These are phyloP conservation scores for Arabis alpina DNA, from an alignment of 345 rosid genomes.

Conservation along the genomic window DNA sequence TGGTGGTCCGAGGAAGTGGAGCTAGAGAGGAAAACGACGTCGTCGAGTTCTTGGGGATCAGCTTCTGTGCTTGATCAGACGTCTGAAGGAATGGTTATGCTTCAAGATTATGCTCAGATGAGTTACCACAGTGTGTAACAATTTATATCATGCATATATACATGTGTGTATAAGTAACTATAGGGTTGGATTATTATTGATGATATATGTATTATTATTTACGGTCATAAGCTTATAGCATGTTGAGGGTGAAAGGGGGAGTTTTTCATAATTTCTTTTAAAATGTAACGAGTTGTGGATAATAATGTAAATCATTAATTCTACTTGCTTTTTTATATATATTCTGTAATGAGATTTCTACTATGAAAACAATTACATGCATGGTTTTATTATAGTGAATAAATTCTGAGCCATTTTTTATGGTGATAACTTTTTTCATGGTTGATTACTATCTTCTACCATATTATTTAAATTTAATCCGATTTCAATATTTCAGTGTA, in stretches of 20 bases:
- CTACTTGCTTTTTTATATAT: constrained; percentile 22
- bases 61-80: constrained; percentile 51
- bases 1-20: constrained; percentile 72
- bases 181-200: constrained; percentile 41
- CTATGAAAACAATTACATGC: background rate
- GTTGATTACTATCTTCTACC: background rate
- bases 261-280: constrained; percentile 23
- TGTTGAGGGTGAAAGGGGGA: constrained; percentile 17
- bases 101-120: constrained; percentile 58
- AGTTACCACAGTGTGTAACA: constrained; percentile 59
- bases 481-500: background rate
- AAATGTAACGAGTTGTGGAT: constrained; percentile 65
- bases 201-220: constrained; percentile 26
- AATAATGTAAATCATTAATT: constrained; percentile 48
- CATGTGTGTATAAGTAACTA: constrained; percentile 20
- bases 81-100: constrained; percentile 49
- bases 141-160: constrained; percentile 16
- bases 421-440: background rate
- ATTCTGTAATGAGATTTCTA: background rate
- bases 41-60: constrained; percentile 76
- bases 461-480: background rate
- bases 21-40: constrained; percentile 58
- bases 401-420: background rate
- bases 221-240: constrained; percentile 42
- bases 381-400: background rate